Evolutionary conservation across 2,329 filamentous ascomycete genomes (phyloP).

Genomic region (Penicillium brevicompactum): DNA sequence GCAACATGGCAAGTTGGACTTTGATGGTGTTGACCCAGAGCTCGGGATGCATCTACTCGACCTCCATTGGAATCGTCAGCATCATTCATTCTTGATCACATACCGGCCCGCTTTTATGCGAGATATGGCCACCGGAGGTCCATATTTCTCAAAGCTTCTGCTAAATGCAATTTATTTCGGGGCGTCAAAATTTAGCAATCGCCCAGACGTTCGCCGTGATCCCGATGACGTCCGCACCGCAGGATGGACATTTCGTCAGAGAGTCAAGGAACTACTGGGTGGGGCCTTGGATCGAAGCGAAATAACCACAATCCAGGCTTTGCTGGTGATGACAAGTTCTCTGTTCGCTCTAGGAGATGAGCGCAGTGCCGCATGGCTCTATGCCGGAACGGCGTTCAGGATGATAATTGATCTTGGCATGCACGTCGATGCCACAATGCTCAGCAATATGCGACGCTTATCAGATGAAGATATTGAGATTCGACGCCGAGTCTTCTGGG

Average conservation of each 20-base stretch:
- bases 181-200: conserved; percentile 50
- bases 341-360: conserved; percentile 56
- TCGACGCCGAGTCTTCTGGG: conserved; percentile 37
- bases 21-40: conserved; percentile 58
- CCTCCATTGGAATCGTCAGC: conserved; percentile 58
- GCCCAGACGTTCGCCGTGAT: conserved; percentile 50
- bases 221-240: conserved; percentile 51
- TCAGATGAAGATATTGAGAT: conserved; percentile 34
- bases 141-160: conserved; percentile 55
- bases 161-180: conserved; percentile 55
- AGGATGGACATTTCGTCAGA: conserved; percentile 51
- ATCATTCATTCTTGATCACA: conserved; percentile 51
- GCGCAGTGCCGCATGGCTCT: conserved; percentile 56
- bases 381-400: conserved; percentile 53
- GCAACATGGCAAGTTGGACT: conserved; percentile 52
- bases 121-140: conserved; percentile 51
- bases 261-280: conserved; percentile 52
- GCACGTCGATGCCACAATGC: conserved; percentile 40
- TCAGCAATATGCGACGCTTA: conserved; percentile 18
- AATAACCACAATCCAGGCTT: conserved; percentile 58
- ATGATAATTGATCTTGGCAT: conserved; percentile 57
- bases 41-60: conserved; percentile 55
- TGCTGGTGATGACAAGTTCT: conserved; percentile 55
- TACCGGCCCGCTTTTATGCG: conserved; percentile 58
- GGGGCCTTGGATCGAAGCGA: conserved; percentile 51